These are phyloP conservation scores for Pseudoscleropodium purum DNA, from an alignment of 225 moss, liverwort and hornwort species.

Conservation along the genomic window DNA sequence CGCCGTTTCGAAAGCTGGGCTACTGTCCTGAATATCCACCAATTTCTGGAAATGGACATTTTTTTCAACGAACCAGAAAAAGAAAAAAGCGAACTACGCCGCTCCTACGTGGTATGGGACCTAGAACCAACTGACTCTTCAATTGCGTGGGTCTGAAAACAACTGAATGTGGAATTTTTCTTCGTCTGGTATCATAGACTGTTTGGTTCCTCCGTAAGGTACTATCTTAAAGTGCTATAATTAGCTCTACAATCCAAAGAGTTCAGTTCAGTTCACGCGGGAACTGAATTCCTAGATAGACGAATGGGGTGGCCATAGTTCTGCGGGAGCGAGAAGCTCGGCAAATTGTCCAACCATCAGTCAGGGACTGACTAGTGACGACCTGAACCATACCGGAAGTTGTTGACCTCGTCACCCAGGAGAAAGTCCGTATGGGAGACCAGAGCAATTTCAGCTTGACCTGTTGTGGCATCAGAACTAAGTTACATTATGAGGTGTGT, in stretches of 20 bases:
- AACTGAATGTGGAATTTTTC: not conserved
- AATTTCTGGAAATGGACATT: not conserved
- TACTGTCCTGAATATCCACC: not conserved
- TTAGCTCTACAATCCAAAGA: too few species aligned
- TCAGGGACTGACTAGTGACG: not conserved
- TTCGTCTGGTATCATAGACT: not conserved
- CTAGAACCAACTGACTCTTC: not conserved
- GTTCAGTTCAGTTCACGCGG: too few species aligned
- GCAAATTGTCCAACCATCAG: too few species aligned
- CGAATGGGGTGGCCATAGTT: not conserved
- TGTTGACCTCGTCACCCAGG: not conserved
- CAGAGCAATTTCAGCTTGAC: not conserved
- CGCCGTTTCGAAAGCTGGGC: not conserved
- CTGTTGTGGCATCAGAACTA: not conserved
- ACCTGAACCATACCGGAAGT: not conserved
- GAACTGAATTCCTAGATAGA: not conserved
- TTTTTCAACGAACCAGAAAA: not conserved
- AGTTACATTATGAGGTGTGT: not conserved
- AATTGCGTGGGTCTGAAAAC: not conserved
- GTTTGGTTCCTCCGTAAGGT: not conserved
- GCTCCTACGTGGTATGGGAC: not conserved
- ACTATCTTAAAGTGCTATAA: too few species aligned
- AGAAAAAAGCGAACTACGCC: not conserved
- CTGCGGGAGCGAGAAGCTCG: not conserved
- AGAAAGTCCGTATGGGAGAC: not conserved